A percentile compares a stretch with the other conserved stretches of the same genome.
Evolutionary conservation across 768 basidiomycete genomes (phyloP).

Genomic region (Amanita pseudoporphyria): DNA sequence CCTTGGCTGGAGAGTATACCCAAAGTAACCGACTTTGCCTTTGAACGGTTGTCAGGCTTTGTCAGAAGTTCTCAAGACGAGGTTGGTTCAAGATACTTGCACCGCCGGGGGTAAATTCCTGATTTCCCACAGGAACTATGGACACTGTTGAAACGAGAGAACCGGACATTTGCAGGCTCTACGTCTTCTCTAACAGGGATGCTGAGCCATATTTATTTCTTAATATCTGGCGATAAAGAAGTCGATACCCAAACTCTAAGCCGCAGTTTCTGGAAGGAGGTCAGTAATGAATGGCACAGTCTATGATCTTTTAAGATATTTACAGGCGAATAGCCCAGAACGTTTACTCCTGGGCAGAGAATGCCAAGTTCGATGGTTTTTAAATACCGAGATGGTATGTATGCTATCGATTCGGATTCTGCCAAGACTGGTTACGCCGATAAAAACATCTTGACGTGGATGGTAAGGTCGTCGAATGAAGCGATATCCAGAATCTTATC

Average conservation of each 20-base stretch:
- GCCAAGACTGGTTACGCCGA: constrained; percentile 30
- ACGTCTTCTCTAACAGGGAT: constrained; percentile 85
- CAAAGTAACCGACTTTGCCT: constrained; percentile 74
- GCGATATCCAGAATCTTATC: neutral
- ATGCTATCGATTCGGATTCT: constrained; percentile 52
- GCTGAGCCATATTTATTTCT: constrained; percentile 80
- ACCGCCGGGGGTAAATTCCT: neutral
- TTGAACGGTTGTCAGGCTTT: constrained; percentile 66
- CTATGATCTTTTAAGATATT: constrained; percentile 4
- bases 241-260: constrained; percentile 59
- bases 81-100: constrained; percentile 25
- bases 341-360: constrained; percentile 71
- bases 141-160: constrained; percentile 46
- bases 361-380: constrained; percentile 67
- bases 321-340: constrained; percentile 30
- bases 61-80: constrained; percentile 70
- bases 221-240: constrained; percentile 62
- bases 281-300: constrained; percentile 20
- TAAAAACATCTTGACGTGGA: constrained; percentile 68
- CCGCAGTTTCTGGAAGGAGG: constrained; percentile 47
- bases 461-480: constrained; percentile 34
- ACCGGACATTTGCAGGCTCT: constrained; percentile 67
- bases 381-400: constrained; percentile 54
- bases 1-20: constrained; percentile 67
- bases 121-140: constrained; percentile 46